Evolutionary conservation across 2,329 filamentous ascomycete genomes (phyloP).

Genomic region (Penicillium verrucosum): DNA sequence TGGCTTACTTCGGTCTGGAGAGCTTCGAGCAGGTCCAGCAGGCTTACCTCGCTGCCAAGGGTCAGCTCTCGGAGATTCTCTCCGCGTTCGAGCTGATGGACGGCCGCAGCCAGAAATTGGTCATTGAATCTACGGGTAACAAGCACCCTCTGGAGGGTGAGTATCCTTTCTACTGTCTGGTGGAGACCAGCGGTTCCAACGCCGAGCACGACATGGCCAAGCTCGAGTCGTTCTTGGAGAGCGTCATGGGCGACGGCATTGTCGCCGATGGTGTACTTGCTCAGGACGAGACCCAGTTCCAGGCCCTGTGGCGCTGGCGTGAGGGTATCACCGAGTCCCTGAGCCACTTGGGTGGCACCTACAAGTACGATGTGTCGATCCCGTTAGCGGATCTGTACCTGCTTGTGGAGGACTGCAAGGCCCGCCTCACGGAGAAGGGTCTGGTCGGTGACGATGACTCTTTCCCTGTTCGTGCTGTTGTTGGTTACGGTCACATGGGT

Average conservation of each 20-base stretch:
- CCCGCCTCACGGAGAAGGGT: constrained; percentile 68
- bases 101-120: constrained; percentile 71
- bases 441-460: constrained; percentile 73
- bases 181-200: constrained; percentile 95
- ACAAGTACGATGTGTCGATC: constrained; percentile 98
- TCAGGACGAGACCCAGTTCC: constrained; percentile 86
- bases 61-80: constrained; percentile 86
- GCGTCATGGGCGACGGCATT: constrained; percentile 84
- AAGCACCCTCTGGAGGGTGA: constrained; percentile 77
- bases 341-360: constrained; percentile 88
- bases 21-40: constrained; percentile 84
- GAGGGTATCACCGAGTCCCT: constrained; percentile 89
- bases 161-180: constrained; percentile 91
- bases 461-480: constrained; percentile 79
- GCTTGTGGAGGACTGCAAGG: constrained; percentile 80
- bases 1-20: constrained; percentile 88
- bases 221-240: constrained; percentile 82
- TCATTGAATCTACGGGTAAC: constrained; percentile 69
- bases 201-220: constrained; percentile 90
- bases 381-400: constrained; percentile 82
- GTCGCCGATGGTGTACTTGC: constrained; percentile 87
- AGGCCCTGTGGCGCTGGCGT: constrained; percentile 83
- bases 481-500: constrained; percentile 98
- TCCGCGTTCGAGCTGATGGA: constrained; percentile 99
- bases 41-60: constrained; percentile 85